phyloP scores from a whole-genome alignment of 352 stramenopile genomes.

The Globisporangium emineosum region DNA sequence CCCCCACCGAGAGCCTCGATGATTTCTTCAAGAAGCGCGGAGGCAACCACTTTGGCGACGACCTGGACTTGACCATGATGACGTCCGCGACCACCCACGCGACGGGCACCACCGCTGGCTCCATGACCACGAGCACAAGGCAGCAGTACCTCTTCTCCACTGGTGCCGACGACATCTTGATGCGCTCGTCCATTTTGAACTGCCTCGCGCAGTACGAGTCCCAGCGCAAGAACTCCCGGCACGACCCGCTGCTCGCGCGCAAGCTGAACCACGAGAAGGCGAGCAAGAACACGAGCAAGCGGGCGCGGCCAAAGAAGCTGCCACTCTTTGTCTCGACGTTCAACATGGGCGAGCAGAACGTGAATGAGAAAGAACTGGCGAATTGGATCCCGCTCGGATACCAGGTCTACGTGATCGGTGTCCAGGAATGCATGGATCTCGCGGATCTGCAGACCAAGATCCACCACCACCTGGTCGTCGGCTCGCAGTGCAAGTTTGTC shows the following conservation, averaged over 20 bases:
- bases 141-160: slow-evolving; percentile 6
- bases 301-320: slow-evolving; percentile 35
- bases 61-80: slow-evolving; percentile 19
- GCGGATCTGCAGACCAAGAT: slow-evolving; percentile 67
- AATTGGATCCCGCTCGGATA: slow-evolving; percentile 60
- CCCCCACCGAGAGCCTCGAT: slow-evolving; percentile 33
- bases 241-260: background rate
- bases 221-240: slow-evolving; percentile 8
- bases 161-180: slow-evolving; percentile 13
- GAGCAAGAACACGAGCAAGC: slow-evolving; percentile 3
- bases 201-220: slow-evolving; percentile 1
- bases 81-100: slow-evolving; percentile 1
- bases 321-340: slow-evolving; percentile 80
- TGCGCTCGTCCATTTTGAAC: slow-evolving; percentile 17
- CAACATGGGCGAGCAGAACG: slow-evolving; percentile 83
- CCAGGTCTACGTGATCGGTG: slow-evolving; percentile 22
- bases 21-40: slow-evolving; percentile 33
- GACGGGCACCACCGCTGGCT: background rate
- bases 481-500: slow-evolving; percentile 57
- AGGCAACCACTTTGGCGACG: slow-evolving; percentile 12
- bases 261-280: slow-evolving; percentile 9
- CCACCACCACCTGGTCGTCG: slow-evolving; percentile 48
- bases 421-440: slow-evolving; percentile 84
- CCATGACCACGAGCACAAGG: background rate
- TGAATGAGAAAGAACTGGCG: slow-evolving; percentile 49